phyloP scores from a whole-genome alignment of 2,329 filamentous ascomycete genomes.

The Aspergillus latus region DNA sequence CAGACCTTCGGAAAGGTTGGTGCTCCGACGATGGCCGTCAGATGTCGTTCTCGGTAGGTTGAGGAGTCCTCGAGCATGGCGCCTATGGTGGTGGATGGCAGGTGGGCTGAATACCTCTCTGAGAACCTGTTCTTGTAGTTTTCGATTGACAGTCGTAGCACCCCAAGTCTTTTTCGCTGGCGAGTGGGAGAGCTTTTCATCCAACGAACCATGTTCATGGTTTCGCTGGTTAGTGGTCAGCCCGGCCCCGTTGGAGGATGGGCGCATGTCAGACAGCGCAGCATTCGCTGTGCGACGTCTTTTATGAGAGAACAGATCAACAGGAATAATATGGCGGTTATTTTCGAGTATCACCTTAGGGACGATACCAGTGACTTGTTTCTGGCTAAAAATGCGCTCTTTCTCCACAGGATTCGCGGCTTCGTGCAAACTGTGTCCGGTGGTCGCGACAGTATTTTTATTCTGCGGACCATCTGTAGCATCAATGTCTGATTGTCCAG shows the following conservation, averaged over 20 bases:
- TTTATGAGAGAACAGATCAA: constrained; percentile 70
- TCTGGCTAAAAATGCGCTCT: constrained; percentile 67
- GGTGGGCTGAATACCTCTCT: constrained; percentile 88
- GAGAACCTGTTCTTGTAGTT: constrained; percentile 84
- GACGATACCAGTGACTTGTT: constrained; percentile 69
- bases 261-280: constrained; percentile 21
- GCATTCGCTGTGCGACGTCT: constrained; percentile 39
- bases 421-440: constrained; percentile 16
- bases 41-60: constrained; percentile 56
- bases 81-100: constrained; percentile 76
- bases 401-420: constrained; percentile 30
- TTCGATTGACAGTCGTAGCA: constrained; percentile 85
- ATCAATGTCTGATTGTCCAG: constrained; percentile 21
- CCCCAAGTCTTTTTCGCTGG: constrained; percentile 67
- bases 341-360: constrained; percentile 93
- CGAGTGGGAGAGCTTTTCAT: constrained; percentile 20
- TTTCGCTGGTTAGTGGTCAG: constrained; percentile 15
- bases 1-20: constrained; percentile 38
- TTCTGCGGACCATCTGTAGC: constrained; percentile 10
- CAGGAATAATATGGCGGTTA: constrained; percentile 88
- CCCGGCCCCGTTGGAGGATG: constrained; percentile 23
- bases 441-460: constrained; percentile 17
- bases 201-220: constrained; percentile 14
- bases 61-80: constrained; percentile 63
- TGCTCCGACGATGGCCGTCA: constrained; percentile 32